A percentile compares a stretch with the other conserved stretches of the same genome.
Conservation (phyloP, 2,329 filamentous ascomycete species). For the Colletotrichum eleusines region DNA sequence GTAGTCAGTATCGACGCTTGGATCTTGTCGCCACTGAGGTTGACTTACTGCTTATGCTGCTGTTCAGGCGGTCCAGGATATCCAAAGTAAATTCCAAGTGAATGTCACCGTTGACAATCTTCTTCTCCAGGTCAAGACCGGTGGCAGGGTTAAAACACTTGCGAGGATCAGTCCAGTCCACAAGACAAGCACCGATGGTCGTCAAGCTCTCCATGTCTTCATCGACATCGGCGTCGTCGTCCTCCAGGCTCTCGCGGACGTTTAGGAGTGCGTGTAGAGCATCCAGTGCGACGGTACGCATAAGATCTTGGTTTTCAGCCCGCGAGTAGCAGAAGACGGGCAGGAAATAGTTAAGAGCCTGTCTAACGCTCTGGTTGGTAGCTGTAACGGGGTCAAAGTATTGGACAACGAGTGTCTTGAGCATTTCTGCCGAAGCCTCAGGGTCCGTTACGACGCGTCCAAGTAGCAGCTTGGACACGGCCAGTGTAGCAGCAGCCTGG, state of each 20-base stretch:
- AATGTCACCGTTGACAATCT: conserved; percentile 78
- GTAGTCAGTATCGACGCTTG: conserved; percentile 47
- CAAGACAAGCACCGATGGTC: conserved; percentile 83
- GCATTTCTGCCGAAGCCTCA: conserved; percentile 76
- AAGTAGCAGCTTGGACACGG: conserved; percentile 88
- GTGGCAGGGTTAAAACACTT: conserved; percentile 72
- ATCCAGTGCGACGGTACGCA: conserved; percentile 80
- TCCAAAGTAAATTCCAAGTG: conserved; percentile 84
- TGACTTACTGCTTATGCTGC: conserved; percentile 74
- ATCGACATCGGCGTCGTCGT: conserved; percentile 79
- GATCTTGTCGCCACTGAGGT: not conserved
- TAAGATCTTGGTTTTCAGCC: conserved; percentile 83
- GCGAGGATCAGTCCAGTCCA: conserved; percentile 95
- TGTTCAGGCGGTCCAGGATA: conserved; percentile 79
- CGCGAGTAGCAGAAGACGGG: conserved; percentile 94
- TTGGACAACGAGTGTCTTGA: conserved; percentile 84
- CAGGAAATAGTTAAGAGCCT: conserved; percentile 92
- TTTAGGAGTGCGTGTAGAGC: conserved; percentile 82
- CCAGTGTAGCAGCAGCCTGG: conserved; percentile 83
- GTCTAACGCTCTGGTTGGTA: conserved; percentile 83
- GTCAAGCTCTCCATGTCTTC: conserved; percentile 84
- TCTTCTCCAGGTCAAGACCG: conserved; percentile 69
- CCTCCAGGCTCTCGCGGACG: conserved; percentile 78
- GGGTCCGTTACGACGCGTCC: conserved; percentile 80
- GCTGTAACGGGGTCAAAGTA: conserved; percentile 91